Conservation (phyloP, 345 rosid genomes). For the Cardamine occulta region DNA sequence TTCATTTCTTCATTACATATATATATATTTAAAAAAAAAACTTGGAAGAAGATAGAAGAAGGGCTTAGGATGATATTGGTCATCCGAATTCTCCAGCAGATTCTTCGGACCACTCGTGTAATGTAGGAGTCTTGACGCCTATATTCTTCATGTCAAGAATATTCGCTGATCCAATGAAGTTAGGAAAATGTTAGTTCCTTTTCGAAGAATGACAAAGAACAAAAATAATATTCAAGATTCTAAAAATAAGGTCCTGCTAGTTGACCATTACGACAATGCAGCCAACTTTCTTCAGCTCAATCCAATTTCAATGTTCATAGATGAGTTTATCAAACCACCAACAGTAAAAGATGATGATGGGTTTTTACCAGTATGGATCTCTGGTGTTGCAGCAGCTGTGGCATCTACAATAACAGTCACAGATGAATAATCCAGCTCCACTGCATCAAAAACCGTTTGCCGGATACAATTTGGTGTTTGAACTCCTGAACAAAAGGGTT, state of each 20-base stretch:
- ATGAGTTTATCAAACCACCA: not conserved
- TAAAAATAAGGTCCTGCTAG: not conserved
- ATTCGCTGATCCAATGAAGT: conserved; percentile 61
- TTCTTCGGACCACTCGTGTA: conserved; percentile 63
- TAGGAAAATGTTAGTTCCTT: conserved; percentile 31
- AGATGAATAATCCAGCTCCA: conserved; percentile 61
- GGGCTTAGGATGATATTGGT: not conserved
- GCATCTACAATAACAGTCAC: conserved; percentile 75
- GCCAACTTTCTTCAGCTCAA: not conserved
- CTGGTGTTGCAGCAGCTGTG: conserved; percentile 89
- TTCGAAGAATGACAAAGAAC: not conserved
- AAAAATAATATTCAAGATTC: conserved; percentile 23
- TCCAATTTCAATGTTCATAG: not conserved
- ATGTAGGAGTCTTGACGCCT: conserved; percentile 62
- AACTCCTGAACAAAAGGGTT: not conserved
- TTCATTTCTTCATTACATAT: not conserved
- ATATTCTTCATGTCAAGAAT: conserved; percentile 77
- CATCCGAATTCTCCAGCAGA: conserved; percentile 28
- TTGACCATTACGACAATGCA: not conserved
- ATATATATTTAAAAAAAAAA: not conserved
- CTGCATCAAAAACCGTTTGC: conserved; percentile 90
- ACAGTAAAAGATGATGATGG: not conserved
- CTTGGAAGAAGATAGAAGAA: not conserved
- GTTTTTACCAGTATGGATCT: conserved; percentile 62
- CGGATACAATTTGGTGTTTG: conserved; percentile 80